Evolutionary conservation across 331 rosid genomes (phyloP).

Genomic region (Arachis monticola): DNA sequence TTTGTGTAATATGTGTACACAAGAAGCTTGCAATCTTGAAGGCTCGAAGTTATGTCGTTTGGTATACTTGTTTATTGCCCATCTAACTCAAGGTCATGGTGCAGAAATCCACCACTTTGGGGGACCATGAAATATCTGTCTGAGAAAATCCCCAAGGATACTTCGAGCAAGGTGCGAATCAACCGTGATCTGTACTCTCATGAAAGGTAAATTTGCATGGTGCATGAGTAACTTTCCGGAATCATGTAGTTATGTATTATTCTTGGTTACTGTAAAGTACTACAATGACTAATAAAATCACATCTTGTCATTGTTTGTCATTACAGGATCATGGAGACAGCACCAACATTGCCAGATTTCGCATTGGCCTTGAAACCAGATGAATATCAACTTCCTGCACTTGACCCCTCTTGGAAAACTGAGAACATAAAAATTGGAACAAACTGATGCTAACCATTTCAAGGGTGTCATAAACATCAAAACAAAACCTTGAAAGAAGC

Average conservation of each 20-base stretch:
- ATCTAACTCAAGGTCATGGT: constrained; percentile 43
- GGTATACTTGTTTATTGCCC: neutral
- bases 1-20: neutral
- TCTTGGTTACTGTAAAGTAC: constrained; percentile 31
- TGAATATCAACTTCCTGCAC: constrained; percentile 88
- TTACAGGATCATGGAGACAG: constrained; percentile 92
- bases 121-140: constrained; percentile 96
- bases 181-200: constrained; percentile 90
- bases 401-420: constrained; percentile 74
- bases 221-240: neutral
- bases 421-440: constrained; percentile 64
- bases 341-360: constrained; percentile 96
- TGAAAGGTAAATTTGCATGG: constrained; percentile 59
- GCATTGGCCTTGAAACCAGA: constrained; percentile 95
- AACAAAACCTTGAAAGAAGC: constrained; percentile 20
- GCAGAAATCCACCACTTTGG: constrained; percentile 91
- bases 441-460: constrained; percentile 51
- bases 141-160: constrained; percentile 97
- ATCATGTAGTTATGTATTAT: neutral
- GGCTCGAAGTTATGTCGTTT: neutral
- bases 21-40: neutral
- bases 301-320: neutral
- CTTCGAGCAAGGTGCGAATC: constrained; percentile 97
- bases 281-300: constrained; percentile 17
- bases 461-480: constrained; percentile 54